Evolutionary conservation across 2,329 filamentous ascomycete genomes (phyloP), one percentile per base, ranked within the genome.

Genomic region (Acrocalymma vagum): DNA sequence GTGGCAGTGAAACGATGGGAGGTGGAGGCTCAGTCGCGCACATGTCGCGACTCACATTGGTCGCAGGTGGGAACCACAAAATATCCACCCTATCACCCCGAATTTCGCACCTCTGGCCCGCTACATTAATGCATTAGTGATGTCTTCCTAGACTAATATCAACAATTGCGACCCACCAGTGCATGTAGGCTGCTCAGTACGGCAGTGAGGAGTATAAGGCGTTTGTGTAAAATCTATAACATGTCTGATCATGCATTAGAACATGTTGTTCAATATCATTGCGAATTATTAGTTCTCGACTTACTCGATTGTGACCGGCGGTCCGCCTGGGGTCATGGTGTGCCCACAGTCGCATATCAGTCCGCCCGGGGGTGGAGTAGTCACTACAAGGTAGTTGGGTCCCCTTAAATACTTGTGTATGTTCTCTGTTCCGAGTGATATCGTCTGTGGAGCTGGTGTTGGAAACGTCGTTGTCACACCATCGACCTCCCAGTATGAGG

Each of bases 121-220:
- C 38, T 8, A n/a, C n/a, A n/a, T n/a, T n/a, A n/a, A n/a, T n/a
- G n/a, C n/a, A n/a, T n/a, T n/a, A n/a, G n/a, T n/a, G n/a, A n/a
- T n/a, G n/a, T n/a, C n/a, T n/a, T n/a, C n/a, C n/a, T n/a, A n/a
- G n/a, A n/a, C n/a, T n/a, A n/a, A n/a, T n/a, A n/a, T n/a, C n/a
- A n/a, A n/a, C n/a, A n/a, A n/a, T n/a, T n/a, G n/a, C n/a, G n/a
- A n/a, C n/a, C n/a, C n/a, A n/a, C n/a, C n/a, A n/a, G 51, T 55
- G 17, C 51, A 55, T 1, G 51, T 51, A 7, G 51, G 51, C 15
- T 44, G 40, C 29, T 46, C 48, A 10, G 51, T 55, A 3, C 48
- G 38, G 32, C 51, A 54, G n/a, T 47, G 43, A 2, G 51, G 51
- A 1, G 41, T 54, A 26, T 54, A 54, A 16, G 51, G 51, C 15